These are phyloP conservation scores for Sporothrix schenckii DNA, from an alignment of 2,329 filamentous ascomycete species.

Conservation along the genomic window DNA sequence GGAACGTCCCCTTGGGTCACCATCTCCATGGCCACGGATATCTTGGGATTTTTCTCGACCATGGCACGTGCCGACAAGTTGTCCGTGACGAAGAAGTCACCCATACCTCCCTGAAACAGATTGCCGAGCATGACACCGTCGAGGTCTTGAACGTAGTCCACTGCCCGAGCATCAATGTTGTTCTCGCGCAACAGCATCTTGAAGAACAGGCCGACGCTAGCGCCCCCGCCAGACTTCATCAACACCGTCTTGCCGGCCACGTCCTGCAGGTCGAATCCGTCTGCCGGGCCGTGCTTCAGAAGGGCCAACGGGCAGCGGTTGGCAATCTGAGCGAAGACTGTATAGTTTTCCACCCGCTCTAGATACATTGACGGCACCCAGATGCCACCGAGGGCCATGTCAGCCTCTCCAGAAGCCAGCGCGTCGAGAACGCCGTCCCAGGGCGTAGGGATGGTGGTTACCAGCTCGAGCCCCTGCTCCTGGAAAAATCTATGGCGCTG, in stretches of 20 bases:
- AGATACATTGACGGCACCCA: constrained; percentile 35
- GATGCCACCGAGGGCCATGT: constrained; percentile 33
- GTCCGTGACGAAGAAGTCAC: constrained; percentile 34
- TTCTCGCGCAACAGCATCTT: constrained; percentile 11
- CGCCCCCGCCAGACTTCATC: constrained; percentile 9
- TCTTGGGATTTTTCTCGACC: background rate
- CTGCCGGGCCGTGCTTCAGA: constrained; percentile 8
- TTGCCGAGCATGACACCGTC: constrained; percentile 33
- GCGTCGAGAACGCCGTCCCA: constrained; percentile 40
- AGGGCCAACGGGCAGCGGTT: constrained; percentile 32
- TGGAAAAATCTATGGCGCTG: constrained; percentile 41
- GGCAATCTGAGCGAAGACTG: constrained; percentile 32
- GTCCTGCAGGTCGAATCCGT: background rate
- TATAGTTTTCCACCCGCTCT: constrained; percentile 29
- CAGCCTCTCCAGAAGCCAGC: constrained; percentile 37
- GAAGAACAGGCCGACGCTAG: background rate
- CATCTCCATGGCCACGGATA: constrained; percentile 1
- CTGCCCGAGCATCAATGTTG: background rate
- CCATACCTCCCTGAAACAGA: constrained; percentile 33
- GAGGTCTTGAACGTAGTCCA: constrained; percentile 15
- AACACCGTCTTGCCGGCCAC: background rate
- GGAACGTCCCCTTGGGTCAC: background rate
- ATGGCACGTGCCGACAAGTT: constrained; percentile 30
- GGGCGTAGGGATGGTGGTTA: constrained; percentile 39
- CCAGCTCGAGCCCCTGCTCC: constrained; percentile 41